Percentiles rank a stretch among this genome's conserved stretches.
phyloP scores from a whole-genome alignment of 2,329 filamentous ascomycete species.

The Aspergillus awamori region DNA sequence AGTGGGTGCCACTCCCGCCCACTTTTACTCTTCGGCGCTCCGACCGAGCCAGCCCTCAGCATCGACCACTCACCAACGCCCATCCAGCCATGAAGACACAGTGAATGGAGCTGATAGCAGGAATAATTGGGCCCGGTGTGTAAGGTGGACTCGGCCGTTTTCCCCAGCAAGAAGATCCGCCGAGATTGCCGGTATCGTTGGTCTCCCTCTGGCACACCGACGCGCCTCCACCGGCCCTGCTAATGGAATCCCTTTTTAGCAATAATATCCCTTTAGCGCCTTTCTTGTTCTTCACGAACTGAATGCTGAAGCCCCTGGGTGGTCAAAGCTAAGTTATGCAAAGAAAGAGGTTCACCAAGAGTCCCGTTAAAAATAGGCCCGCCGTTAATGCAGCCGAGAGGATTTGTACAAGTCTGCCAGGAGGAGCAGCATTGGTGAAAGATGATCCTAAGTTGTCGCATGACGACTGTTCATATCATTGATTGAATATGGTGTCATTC shows the following conservation, averaged over 20 bases:
- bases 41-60: neutral
- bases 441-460: too few species aligned
- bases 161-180: constrained; percentile 4
- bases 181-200: neutral
- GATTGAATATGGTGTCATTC: too few species aligned
- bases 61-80: neutral
- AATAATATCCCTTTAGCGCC: neutral
- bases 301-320: neutral
- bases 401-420: too few species aligned
- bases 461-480: too few species aligned
- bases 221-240: neutral
- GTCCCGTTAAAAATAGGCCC: neutral
- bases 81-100: neutral
- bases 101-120: neutral
- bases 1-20: neutral
- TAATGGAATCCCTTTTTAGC: neutral
- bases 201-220: neutral
- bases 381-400: neutral
- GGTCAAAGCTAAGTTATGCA: neutral
- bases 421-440: too few species aligned
- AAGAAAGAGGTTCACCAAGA: neutral
- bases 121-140: neutral
- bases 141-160: neutral
- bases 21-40: neutral
- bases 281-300: neutral